Evolutionary conservation across 164 flowering plant species (phyloP).

Genomic region (Sedum album): DNA sequence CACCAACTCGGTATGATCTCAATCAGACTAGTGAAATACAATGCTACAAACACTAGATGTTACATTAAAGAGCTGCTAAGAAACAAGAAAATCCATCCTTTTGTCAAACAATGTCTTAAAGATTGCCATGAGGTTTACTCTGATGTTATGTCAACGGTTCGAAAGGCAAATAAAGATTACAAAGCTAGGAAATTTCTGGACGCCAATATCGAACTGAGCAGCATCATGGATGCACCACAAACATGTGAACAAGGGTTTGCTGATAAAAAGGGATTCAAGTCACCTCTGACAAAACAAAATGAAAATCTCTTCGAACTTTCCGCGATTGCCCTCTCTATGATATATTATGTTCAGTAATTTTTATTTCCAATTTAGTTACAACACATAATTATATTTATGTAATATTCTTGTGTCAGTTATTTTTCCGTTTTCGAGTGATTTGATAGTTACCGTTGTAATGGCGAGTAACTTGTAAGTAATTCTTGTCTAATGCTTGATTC

Average conservation of each 20-base stretch:
- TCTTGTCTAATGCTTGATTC: too few relatives aligned
- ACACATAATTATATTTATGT: too few relatives aligned
- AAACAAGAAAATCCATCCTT: conserved; percentile 18
- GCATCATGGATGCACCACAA: conserved; percentile 30
- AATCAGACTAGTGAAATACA: conserved; percentile 20
- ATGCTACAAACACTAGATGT: conserved; percentile 27
- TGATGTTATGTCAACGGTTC: conserved; percentile 24
- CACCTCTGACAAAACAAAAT: conserved; percentile 41
- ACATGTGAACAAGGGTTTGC: conserved; percentile 60
- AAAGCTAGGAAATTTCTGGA: conserved; percentile 18
- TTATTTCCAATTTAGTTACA: too few relatives aligned
- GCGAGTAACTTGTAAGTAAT: too few relatives aligned
- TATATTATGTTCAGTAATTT: too few relatives aligned
- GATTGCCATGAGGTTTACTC: conserved; percentile 47
- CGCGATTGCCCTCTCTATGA: too few relatives aligned
- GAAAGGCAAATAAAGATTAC: conserved; percentile 23
- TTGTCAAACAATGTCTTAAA: conserved; percentile 13
- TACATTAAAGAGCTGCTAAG: conserved; percentile 20
- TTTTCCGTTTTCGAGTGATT: too few relatives aligned
- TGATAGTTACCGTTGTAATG: too few relatives aligned
- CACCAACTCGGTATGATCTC: conserved; percentile 36
- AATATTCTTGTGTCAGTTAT: too few relatives aligned
- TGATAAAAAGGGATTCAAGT: conserved; percentile 31
- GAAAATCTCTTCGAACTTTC: too few relatives aligned
- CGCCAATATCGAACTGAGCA: conserved; percentile 32